Evolutionary conservation across 2,329 filamentous ascomycete species (phyloP).

Genomic region (Alternaria sp.): DNA sequence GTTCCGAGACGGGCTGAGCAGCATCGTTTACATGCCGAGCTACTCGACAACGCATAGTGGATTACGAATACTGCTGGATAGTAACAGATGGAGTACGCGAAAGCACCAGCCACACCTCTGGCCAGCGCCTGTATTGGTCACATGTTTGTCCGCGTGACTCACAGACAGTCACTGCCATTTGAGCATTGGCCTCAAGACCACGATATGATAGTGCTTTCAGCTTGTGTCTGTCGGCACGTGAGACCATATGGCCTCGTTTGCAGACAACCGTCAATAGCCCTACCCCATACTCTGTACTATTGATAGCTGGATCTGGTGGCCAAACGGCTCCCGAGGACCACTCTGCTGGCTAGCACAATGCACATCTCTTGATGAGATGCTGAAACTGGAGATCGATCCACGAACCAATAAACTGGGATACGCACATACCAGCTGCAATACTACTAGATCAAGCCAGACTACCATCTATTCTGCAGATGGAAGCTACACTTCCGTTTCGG

Average conservation of each 20-base stretch:
- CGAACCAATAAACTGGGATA: conserved; percentile 16
- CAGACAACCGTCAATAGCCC: conserved; percentile 11
- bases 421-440: conserved; percentile 6
- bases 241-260: conserved; percentile 14
- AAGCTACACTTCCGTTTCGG: conserved; percentile 10
- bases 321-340: conserved; percentile 22
- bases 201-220: conserved; percentile 21
- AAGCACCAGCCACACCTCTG: conserved; percentile 32
- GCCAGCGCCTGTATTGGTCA: conserved; percentile 17
- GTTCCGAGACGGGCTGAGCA: conserved; percentile 10
- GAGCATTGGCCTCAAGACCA: not conserved
- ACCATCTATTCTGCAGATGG: conserved; percentile 16
- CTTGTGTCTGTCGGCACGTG: conserved; percentile 27
- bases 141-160: conserved; percentile 28
- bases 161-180: conserved; percentile 10
- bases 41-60: conserved; percentile 9
- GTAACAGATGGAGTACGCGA: conserved; percentile 2
- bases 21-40: conserved; percentile 10
- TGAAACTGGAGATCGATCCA: conserved; percentile 21
- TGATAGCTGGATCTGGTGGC: conserved; percentile 28
- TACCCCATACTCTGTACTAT: conserved; percentile 20
- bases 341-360: conserved; percentile 12
- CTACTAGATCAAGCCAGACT: not conserved
- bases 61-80: not conserved
- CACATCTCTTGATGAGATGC: conserved; percentile 8